Percentiles rank a stretch among this genome's conserved stretches.
Evolutionary conservation across 179 eudicot species (phyloP).

Genomic region (Beta macrorhiza): DNA sequence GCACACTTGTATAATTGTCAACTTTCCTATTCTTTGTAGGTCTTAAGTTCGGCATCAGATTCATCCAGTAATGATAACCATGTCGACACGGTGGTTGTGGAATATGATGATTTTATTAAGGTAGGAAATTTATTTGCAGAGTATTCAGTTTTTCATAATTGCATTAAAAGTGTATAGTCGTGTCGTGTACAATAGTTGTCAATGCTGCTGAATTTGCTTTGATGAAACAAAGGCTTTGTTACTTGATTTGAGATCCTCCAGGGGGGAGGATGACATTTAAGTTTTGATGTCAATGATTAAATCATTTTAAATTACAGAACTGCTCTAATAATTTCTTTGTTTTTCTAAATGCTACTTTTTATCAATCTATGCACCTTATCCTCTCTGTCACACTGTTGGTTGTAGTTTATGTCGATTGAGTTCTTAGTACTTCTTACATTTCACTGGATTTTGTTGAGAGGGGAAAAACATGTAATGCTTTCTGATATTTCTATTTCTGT

Average conservation of each 20-base stretch:
- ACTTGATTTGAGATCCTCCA: not conserved
- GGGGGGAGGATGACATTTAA: not conserved
- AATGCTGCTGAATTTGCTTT: constrained; percentile 5
- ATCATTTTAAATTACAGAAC: no score
- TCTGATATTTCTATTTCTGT: not conserved
- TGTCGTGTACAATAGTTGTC: not conserved
- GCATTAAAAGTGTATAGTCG: not conserved
- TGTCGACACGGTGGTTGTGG: constrained; percentile 59
- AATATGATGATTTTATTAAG: constrained; percentile 80
- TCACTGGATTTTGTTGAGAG: not conserved
- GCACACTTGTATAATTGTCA: not conserved
- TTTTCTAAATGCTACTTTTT: not conserved
- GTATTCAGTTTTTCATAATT: not conserved
- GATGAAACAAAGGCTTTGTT: not conserved
- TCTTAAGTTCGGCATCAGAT: constrained; percentile 43
- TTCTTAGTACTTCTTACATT: not conserved
- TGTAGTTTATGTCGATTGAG: not conserved
- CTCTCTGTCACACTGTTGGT: not conserved
- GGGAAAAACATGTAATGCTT: not conserved
- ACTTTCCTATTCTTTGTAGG: constrained; percentile 39
- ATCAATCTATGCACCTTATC: not conserved
- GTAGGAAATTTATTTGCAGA: constrained; percentile 33
- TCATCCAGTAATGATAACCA: constrained; percentile 40
- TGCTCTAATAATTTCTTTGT: not conserved
- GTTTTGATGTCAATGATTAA: not conserved